Base-by-base conservation (phyloP, 164 flowering plant genomes). In the Aristolochia californica region DNA sequence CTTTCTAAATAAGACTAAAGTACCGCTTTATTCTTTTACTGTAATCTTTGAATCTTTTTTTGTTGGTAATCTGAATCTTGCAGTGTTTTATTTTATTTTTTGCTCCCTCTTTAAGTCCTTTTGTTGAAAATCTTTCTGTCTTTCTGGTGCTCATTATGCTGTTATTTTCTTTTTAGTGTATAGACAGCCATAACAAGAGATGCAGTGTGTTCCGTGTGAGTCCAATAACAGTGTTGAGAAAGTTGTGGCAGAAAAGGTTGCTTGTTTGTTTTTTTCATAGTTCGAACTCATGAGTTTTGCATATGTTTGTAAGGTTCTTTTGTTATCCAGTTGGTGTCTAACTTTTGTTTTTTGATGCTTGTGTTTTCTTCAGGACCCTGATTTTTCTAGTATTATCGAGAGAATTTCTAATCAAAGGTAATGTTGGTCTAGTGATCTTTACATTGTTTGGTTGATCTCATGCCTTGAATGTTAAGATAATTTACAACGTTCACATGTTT, bases 371-470 rank as follows among this genome's bases (percentile, higher is more conserved):
- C 74, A 71, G 77, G 80, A 64, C 44, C 38, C 27, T 53, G 65
- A 58, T 58, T 43, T 64, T 7, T 56, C 74, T 61, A 62, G 69
- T 60, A 14, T 68, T 40, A 21, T 60, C 24, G 48, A 56, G 57
- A 70, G 61, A 59, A 44, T 57, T 66, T 18, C 70, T 54, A 68
- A 70, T 50, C 70, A 62, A 21, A 75, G 84, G 84, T 80, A 75
- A 57, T 20, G 20, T 68, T 45, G 40, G 40, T 2, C 54, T 67
- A 24, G 52, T 17, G 51, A 16, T 18, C 12, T 3, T 45, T 45
- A 18, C n/a, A 45, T 53, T 25, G 25, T 49, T 27, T 13, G 9
- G 53, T 21, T 53, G 28, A 21, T 13, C 25, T 38, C 23, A 18
- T 8, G 4, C 16, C 12, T 40, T 27, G 30, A 15, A 16, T 17